These are phyloP conservation scores for Manihot esculenta DNA, from an alignment of 441 rosid species.

Conservation along the genomic window DNA sequence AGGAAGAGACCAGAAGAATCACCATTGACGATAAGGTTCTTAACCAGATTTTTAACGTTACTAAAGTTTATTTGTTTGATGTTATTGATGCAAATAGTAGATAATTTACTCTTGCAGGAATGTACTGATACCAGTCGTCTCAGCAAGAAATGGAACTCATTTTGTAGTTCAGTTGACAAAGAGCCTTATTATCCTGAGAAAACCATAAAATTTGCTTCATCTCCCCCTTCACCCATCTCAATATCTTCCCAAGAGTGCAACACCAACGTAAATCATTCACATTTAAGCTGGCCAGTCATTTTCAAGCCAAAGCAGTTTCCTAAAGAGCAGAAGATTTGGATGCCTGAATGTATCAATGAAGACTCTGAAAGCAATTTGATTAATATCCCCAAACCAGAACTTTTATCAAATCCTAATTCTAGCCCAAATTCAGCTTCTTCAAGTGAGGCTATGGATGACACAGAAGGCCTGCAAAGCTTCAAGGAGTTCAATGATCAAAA, in stretches of 20 bases:
- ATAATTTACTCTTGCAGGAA: slow-evolving; percentile 21
- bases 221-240: slow-evolving; percentile 43
- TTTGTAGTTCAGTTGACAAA: slow-evolving; percentile 27
- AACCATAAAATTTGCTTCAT: slow-evolving; percentile 38
- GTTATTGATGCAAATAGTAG: neutral
- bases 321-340: slow-evolving; percentile 43
- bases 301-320: slow-evolving; percentile 32
- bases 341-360: slow-evolving; percentile 30
- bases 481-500: slow-evolving; percentile 44
- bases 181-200: slow-evolving; percentile 26
- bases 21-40: slow-evolving; percentile 35
- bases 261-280: slow-evolving; percentile 17
- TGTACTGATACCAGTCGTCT: slow-evolving; percentile 30
- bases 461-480: slow-evolving; percentile 45
- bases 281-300: slow-evolving; percentile 45
- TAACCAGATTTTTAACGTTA: neutral
- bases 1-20: slow-evolving; percentile 43
- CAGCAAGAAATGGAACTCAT: slow-evolving; percentile 43
- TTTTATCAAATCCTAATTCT: slow-evolving; percentile 67
- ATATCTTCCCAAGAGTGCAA: slow-evolving; percentile 36
- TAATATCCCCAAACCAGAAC: slow-evolving; percentile 49
- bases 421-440: slow-evolving; percentile 84
- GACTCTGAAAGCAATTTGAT: slow-evolving; percentile 29
- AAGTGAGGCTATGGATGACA: slow-evolving; percentile 50
- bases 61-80: neutral